Evolutionary conservation across 2,329 filamentous ascomycete species (phyloP).

Genomic region (Epichloe festucae): DNA sequence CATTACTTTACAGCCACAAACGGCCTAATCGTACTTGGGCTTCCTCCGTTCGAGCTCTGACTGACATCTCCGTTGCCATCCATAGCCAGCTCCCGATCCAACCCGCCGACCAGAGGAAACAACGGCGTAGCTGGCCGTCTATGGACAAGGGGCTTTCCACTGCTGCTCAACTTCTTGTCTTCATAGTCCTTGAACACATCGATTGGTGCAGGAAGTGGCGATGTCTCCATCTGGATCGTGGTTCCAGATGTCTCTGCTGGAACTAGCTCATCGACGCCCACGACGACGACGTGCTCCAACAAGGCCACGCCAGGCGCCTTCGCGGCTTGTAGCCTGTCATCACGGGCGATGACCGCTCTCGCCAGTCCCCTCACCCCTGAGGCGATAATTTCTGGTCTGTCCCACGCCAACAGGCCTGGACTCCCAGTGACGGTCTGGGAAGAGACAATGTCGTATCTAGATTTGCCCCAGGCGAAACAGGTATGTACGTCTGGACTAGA

Average conservation of each 20-base stretch:
- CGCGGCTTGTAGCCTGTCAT: constrained; percentile 23
- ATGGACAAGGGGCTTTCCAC: not conserved
- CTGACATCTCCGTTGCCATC: not conserved
- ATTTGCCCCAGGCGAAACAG: constrained; percentile 36
- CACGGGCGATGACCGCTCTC: constrained; percentile 23
- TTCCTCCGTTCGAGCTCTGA: constrained; percentile 5
- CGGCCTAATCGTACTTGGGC: constrained; percentile 9
- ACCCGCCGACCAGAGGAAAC: not conserved
- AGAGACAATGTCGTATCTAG: constrained; percentile 29
- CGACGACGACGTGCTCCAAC: constrained; percentile 24
- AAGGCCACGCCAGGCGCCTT: constrained; percentile 15
- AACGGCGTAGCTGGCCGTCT: constrained; percentile 1
- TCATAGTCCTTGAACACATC: not conserved
- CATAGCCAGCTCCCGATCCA: not conserved
- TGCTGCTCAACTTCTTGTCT: not conserved
- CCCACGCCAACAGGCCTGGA: constrained; percentile 34
- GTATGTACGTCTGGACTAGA: constrained; percentile 21
- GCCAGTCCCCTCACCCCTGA: constrained; percentile 29
- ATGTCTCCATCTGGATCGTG: not conserved
- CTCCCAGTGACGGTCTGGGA: constrained; percentile 25
- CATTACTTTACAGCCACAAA: not conserved
- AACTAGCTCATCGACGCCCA: constrained; percentile 9
- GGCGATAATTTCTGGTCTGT: constrained; percentile 32
- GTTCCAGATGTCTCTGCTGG: constrained; percentile 10
- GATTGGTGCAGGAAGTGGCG: not conserved